These are phyloP conservation scores for Plasmodium malariae DNA, from an alignment of 169 alveolate species.

Conservation along the genomic window DNA sequence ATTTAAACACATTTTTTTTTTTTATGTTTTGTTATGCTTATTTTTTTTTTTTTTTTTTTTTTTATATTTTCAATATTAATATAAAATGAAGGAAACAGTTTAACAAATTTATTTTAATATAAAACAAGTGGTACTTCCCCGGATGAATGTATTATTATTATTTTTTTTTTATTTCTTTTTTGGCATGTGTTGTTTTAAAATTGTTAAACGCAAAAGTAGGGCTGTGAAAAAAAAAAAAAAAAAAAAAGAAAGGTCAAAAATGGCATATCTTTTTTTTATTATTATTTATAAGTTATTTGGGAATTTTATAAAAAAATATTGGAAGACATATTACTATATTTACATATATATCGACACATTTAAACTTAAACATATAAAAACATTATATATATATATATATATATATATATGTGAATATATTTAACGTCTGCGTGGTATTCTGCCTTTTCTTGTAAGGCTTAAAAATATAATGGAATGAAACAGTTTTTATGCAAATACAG, in stretches of 20 bases:
- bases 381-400: neutral
- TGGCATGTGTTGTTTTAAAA: neutral
- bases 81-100: neutral
- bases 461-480: conserved; percentile 20
- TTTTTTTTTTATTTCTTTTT: neutral
- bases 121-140: neutral
- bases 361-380: neutral
- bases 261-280: neutral
- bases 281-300: neutral
- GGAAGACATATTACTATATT: neutral
- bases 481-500: neutral
- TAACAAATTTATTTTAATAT: no score
- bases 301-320: no score
- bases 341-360: neutral
- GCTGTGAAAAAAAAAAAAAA: no score
- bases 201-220: neutral
- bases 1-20: no score
- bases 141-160: neutral
- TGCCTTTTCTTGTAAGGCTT: neutral
- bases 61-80: neutral
- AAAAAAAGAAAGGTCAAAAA: neutral
- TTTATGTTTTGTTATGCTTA: no score
- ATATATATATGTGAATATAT: neutral
- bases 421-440: neutral
- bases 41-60: neutral